phyloP scores from a whole-genome alignment of 208 protist genomes.

The Leishmania martiniquensis region DNA sequence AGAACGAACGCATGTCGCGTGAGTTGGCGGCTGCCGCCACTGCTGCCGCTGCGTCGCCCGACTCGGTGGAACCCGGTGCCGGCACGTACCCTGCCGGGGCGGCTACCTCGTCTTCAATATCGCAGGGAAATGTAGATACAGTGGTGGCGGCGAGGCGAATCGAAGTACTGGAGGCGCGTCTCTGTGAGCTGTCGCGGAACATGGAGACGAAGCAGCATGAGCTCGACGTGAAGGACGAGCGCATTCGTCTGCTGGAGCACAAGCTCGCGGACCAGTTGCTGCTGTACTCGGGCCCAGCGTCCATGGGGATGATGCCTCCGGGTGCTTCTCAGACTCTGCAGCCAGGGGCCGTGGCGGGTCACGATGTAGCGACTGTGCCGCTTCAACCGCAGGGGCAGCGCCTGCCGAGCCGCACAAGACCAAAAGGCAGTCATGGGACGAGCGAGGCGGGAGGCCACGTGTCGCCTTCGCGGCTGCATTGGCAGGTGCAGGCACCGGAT shows the following conservation, averaged over 20 bases:
- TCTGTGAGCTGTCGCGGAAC: constrained; percentile 38
- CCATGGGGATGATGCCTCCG: constrained; percentile 2
- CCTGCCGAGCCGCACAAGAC: not conserved
- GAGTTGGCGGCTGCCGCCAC: constrained; percentile 17
- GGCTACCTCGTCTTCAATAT: not conserved
- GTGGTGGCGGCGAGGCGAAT: constrained; percentile 17
- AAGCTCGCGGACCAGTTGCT: constrained; percentile 79
- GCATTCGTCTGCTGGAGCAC: constrained; percentile 81
- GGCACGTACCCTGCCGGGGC: not conserved
- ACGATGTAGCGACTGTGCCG: not conserved
- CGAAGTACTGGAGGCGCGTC: constrained; percentile 46
- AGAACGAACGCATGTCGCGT: constrained; percentile 43
- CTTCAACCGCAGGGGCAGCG: not conserved
- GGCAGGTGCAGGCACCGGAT: constrained; percentile 21
- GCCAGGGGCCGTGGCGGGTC: not conserved
- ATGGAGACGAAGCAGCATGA: constrained; percentile 50
- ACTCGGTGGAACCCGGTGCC: not conserved
- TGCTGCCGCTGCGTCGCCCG: not conserved
- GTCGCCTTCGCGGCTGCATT: constrained; percentile 1
- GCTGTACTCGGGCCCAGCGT: constrained; percentile 15
- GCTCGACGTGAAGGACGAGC: constrained; percentile 59
- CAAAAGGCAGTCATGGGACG: not conserved
- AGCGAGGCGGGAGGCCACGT: not conserved
- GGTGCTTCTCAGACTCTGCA: not conserved
- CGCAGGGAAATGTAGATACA: constrained; percentile 14